Base-by-base conservation (phyloP, 371 early-diverging fungal genomes). In the Mucor racemosus region DNA sequence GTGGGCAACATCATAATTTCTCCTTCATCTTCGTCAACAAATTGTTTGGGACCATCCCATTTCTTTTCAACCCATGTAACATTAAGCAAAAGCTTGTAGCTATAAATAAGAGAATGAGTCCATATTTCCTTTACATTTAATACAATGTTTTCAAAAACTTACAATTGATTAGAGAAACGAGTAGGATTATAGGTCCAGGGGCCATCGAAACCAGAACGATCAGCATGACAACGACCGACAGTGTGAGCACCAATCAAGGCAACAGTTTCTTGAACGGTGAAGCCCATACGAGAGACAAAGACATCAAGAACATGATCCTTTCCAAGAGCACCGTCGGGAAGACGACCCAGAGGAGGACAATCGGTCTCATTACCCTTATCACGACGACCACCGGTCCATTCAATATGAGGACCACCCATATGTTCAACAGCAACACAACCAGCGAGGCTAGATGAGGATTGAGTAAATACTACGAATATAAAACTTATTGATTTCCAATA, bases 131-230 rank as follows among this genome's bases (percentile, higher is more conserved):
- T 38, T 11, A 7, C 5, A 38, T 38, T 38, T 7, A 11, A 38
- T 38, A 7, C 38, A 9, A 38, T 38, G 1, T 7, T 38, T 1
- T 1, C 1, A 38, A 7, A 39, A 7, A 73, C 76, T 66, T 75
- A 83, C 81, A 89, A 95, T 74, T 88, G 88, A 80, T 94, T 95
- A 64, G 90, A 88, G 86, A 96, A 95, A 57, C 84, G 80, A 35
- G 90, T 94, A 34, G 92, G 94, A n/a, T 90, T 90, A 68, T 84
- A 79, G 17, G 91, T 94, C 95, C 95, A 95, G 21, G 94, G 94
- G 2, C 95, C 95, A 34, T 92, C 93, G 66, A 80, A 95, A 21
- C 96, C 96, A 61, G 90, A 90, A 55, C 94, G 88, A 65, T 89
- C 87, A 40, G 77, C 69, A 75, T 96, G 96, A 82, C 95, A 94